Evolutionary conservation across 345 rosid species (phyloP).

Genomic region (Ricinus communis): DNA sequence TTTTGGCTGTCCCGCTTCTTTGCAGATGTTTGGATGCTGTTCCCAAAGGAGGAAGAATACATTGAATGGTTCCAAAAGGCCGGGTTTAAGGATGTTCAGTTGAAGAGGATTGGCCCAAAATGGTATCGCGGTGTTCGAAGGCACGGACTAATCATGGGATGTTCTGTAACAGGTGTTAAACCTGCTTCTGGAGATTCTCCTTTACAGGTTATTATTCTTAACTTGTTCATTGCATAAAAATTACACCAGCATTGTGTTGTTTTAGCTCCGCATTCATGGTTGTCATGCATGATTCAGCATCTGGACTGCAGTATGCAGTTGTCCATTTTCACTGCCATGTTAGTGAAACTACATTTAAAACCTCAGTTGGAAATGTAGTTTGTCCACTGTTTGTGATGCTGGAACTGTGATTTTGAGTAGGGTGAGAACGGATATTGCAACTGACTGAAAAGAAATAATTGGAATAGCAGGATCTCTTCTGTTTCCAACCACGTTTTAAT

Average conservation of each 20-base stretch:
- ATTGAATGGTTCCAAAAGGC: conserved; percentile 93
- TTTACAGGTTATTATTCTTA: conserved; percentile 60
- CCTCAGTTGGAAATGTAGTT: not conserved
- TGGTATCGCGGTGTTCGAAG: conserved; percentile 99
- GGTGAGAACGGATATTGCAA: not conserved
- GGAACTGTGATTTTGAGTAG: not conserved
- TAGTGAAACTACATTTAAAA: too few relatives aligned
- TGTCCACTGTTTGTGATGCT: not conserved
- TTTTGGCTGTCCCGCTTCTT: conserved; percentile 97
- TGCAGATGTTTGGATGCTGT: conserved; percentile 98
- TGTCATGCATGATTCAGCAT: too few relatives aligned
- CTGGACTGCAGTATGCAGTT: too few relatives aligned
- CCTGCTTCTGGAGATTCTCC: conserved; percentile 98
- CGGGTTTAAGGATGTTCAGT: conserved; percentile 87
- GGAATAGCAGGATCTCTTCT: not conserved
- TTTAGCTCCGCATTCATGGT: not conserved
- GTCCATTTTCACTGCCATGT: too few relatives aligned
- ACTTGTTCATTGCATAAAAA: conserved; percentile 1
- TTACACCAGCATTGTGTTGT: conserved; percentile 1
- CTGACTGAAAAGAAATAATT: conserved; percentile 1
- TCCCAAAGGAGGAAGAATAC: conserved; percentile 99
- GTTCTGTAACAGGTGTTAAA: conserved; percentile 95
- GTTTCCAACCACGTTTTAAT: not conserved
- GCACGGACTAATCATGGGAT: conserved; percentile 97
- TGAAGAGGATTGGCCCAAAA: conserved; percentile 96